A percentile compares a stretch with the other conserved stretches of the same genome.
Conservation (phyloP, 202 grass and related monocot genomes). For the Setaria viridis region DNA sequence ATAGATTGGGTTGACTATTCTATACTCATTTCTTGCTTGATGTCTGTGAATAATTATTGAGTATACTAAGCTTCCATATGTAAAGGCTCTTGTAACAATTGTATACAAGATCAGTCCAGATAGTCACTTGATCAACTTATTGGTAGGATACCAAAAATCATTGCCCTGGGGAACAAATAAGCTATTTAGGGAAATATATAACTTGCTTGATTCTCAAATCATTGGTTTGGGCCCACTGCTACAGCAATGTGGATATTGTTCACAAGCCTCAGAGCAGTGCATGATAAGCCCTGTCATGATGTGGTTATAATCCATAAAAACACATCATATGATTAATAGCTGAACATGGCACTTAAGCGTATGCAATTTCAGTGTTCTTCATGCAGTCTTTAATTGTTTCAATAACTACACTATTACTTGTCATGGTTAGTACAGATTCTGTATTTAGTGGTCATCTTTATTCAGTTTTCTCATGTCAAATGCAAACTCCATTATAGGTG, state of each 20-base stretch:
- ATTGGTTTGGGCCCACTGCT: not conserved
- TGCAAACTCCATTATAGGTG: slow-evolving; percentile 55
- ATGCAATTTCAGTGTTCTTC: not conserved
- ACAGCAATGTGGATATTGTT: not conserved
- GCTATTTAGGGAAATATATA: not conserved
- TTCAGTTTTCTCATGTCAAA: slow-evolving; percentile 44
- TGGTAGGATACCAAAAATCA: not conserved
- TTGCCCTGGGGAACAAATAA: not conserved
- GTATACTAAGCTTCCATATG: not conserved
- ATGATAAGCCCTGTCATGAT: not conserved
- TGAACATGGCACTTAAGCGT: not conserved
- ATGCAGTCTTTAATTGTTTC: not conserved
- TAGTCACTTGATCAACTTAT: not conserved
- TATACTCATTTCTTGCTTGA: not conserved
- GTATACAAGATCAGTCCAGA: slow-evolving; percentile 6
- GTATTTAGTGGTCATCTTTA: slow-evolving; percentile 9
- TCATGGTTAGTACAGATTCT: not conserved
- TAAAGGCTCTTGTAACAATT: not conserved
- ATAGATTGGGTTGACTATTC: not conserved
- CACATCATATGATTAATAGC: not conserved
- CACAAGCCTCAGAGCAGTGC: not conserved
- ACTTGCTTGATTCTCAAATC: not conserved
- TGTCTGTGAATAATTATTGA: not conserved
- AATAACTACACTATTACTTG: not conserved
- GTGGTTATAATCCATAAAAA: slow-evolving; percentile 4